Conservation (phyloP, 306 rosid genomes). For the Begonia fuchsioides region DNA sequence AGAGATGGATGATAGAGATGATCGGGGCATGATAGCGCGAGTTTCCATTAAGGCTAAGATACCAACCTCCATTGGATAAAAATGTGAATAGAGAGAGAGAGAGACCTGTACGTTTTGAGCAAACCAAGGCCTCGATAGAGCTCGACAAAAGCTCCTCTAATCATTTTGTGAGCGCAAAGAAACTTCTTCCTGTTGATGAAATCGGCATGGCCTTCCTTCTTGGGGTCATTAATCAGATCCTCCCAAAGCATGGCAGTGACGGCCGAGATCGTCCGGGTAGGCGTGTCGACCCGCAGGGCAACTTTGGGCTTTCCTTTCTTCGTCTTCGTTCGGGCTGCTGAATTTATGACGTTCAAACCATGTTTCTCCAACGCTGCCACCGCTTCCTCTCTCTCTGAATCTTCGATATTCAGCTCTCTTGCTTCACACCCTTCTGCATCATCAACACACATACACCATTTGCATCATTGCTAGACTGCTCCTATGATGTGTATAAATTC, state of each 20-base stretch:
- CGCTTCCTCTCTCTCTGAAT: constrained; percentile 41
- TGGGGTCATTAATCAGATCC: constrained; percentile 61
- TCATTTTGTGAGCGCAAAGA: constrained; percentile 67
- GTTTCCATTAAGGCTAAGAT: no score
- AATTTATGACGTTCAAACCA: constrained; percentile 34
- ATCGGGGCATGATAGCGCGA: no score
- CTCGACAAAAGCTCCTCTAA: constrained; percentile 68
- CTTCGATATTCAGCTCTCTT: constrained; percentile 26
- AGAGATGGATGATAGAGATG: no score
- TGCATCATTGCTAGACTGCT: no score
- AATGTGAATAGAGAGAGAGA: neutral
- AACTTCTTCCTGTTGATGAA: constrained; percentile 41
- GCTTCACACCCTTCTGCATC: constrained; percentile 25
- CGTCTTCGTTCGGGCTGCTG: constrained; percentile 23
- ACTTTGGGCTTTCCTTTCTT: constrained; percentile 61
- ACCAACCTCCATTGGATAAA: no score
- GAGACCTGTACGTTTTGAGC: constrained; percentile 70
- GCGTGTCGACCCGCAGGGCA: constrained; percentile 57
- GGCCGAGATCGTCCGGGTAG: constrained; percentile 31
- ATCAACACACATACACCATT: constrained; percentile 9
- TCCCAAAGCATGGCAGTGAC: constrained; percentile 49
- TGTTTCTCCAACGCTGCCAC: constrained; percentile 36
- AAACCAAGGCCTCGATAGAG: constrained; percentile 62
- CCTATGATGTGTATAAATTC: no score
- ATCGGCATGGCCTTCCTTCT: constrained; percentile 41